These are phyloP conservation scores for Pulveroboletus sp. DNA, from an alignment of 768 basidiomycete genomes.

Conservation along the genomic window DNA sequence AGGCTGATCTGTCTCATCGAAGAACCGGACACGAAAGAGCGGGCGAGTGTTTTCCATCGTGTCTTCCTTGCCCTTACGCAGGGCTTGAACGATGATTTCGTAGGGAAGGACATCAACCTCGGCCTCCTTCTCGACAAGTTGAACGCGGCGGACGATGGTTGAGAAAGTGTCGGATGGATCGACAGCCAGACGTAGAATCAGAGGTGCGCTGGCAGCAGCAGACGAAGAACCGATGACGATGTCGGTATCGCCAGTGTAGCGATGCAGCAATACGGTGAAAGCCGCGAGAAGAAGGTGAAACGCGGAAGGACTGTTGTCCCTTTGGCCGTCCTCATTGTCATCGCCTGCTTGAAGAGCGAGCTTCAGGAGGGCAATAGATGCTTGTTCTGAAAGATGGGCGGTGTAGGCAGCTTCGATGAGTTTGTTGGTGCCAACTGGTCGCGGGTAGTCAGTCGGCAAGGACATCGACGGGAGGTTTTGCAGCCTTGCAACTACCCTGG, in stretches of 20 bases:
- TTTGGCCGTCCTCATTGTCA: constrained; percentile 46
- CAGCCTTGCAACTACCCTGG: constrained; percentile 61
- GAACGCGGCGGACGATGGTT: constrained; percentile 82
- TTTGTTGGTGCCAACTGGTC: constrained; percentile 68
- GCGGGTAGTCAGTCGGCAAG: constrained; percentile 93
- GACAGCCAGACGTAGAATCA: constrained; percentile 80
- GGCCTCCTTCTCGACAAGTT: constrained; percentile 80
- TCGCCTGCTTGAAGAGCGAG: constrained; percentile 72
- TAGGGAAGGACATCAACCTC: constrained; percentile 81
- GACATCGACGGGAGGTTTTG: constrained; percentile 86
- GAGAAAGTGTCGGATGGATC: constrained; percentile 88
- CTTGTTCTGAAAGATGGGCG: constrained; percentile 68
- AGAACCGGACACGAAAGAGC: constrained; percentile 94
- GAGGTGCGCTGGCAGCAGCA: constrained; percentile 67
- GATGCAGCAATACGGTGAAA: constrained; percentile 85
- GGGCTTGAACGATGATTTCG: constrained; percentile 65
- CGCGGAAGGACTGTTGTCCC: constrained; percentile 60
- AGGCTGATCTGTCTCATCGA: constrained; percentile 82
- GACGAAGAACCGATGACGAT: constrained; percentile 89
- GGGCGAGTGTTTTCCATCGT: constrained; percentile 48
- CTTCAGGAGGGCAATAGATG: constrained; percentile 77
- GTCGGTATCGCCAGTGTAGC: constrained; percentile 95
- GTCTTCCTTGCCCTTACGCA: constrained; percentile 66
- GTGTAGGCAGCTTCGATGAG: constrained; percentile 83
- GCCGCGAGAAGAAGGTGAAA: constrained; percentile 93